Conservation (phyloP, 169 alveolate genomes). For the Cryptosporidium andersoni region DNA sequence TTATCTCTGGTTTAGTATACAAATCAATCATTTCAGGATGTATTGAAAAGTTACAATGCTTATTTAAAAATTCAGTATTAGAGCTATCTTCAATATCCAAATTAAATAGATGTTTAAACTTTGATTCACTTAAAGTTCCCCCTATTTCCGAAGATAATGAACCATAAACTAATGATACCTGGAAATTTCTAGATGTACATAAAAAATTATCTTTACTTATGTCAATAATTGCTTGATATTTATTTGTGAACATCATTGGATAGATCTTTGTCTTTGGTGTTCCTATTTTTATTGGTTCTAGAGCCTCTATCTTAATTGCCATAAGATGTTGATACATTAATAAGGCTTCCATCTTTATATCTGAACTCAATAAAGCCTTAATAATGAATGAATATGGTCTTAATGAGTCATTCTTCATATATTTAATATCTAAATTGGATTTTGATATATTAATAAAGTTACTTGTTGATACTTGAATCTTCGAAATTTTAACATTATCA, state of each 20-base stretch:
- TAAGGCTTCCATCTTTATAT: background rate
- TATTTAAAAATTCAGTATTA: conserved; percentile 6
- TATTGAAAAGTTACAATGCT: conserved; percentile 31
- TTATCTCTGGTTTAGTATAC: conserved; percentile 45
- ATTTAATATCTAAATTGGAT: too few relatives aligned
- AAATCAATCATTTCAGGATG: conserved; percentile 36
- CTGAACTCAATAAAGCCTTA: too few relatives aligned
- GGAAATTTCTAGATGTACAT: conserved; percentile 47
- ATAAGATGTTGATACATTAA: background rate
- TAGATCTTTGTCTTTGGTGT: conserved; percentile 35
- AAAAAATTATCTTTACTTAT: conserved; percentile 22
- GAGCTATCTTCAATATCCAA: background rate
- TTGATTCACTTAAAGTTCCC: too few relatives aligned
- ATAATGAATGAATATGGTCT: too few relatives aligned
- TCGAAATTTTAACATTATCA: background rate
- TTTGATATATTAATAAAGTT: too few relatives aligned
- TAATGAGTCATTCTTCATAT: too few relatives aligned
- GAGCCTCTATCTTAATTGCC: conserved; percentile 35
- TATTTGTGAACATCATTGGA: conserved; percentile 5
- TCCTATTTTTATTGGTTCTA: conserved; percentile 22
- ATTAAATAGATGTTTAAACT: too few relatives aligned
- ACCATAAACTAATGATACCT: conserved; percentile 2
- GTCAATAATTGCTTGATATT: conserved; percentile 11
- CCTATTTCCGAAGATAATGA: background rate
- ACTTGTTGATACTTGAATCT: too few relatives aligned